Evolutionary conservation across 805 yeast genomes (phyloP), one percentile per base, ranked within the genome.

Genomic region (Candida hungchunana): DNA sequence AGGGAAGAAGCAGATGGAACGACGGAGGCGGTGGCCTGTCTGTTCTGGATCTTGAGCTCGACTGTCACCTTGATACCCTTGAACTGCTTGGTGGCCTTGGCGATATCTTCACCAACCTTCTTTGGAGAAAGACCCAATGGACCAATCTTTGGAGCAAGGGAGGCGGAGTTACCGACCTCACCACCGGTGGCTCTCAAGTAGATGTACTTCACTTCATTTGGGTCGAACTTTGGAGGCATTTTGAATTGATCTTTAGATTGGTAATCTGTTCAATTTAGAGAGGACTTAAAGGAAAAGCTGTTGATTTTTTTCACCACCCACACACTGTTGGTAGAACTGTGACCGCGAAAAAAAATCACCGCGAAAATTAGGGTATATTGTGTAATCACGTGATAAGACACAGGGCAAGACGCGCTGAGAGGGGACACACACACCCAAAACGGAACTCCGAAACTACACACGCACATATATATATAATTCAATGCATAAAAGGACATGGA

Each of bases 101-200:
- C 98, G 64, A 93, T 93, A 70, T 93, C 98, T 76, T 93, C 98
- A 89, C 98, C 98, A 67, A 93, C 96, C 83, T 93, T 90, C 95
- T 90, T 93, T 78, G 98, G 97, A 50, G 97, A 88, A 62, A 93
- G 79, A 88, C 98, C 98, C 69, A 93, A 86, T 61, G 98, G 98
- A 86, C 98, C 98, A 67, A 93, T 93, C 90, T 93, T 93, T 70
- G 98, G 98, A 61, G 98, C 98, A 65, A 93, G 84, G 57, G 98
- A 96, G 56, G 98, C 85, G 51, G 97, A 88, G 64, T 97, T 96
- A 78, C 97, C 98, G 64, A 93, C 94, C 80, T 93, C 98, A 81
- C 98, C 98, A 85, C 98, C 98, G 60, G 88, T 94, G 74, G 98
- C 97, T 84, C 98, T 87, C 74, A 93, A 77, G 86, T 90, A 90